These are phyloP conservation scores for Gamsiella multidivaricata DNA, from an alignment of 192 early-diverging fungal genomes.

Conservation along the genomic window DNA sequence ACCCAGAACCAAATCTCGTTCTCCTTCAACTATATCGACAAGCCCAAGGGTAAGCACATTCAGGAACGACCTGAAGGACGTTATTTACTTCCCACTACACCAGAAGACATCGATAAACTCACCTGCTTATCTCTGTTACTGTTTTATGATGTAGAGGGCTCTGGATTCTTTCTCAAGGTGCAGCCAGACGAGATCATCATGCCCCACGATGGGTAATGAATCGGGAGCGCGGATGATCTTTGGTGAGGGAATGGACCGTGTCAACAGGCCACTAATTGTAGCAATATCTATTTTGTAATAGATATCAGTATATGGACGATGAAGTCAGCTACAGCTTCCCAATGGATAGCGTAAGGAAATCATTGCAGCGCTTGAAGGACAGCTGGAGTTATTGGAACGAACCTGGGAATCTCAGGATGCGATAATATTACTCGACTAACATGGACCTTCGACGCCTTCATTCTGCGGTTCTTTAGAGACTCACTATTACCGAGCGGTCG, in stretches of 20 bases:
- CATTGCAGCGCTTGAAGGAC: neutral
- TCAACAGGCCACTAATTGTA: too few species aligned
- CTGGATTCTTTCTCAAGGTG: slow-evolving; percentile 43
- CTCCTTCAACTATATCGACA: slow-evolving; percentile 51
- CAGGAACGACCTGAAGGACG: too few species aligned
- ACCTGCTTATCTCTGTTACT: neutral
- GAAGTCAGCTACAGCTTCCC: slow-evolving; percentile 30
- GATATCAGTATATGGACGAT: slow-evolving; percentile 52
- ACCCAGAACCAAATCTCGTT: slow-evolving; percentile 41
- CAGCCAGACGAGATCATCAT: slow-evolving; percentile 33
- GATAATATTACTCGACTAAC: too few species aligned
- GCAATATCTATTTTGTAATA: neutral
- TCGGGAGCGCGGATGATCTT: too few species aligned
- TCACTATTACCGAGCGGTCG: slow-evolving; percentile 47
- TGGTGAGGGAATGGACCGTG: too few species aligned
- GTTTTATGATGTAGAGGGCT: slow-evolving; percentile 27
- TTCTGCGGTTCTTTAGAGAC: slow-evolving; percentile 39
- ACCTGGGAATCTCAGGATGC: too few species aligned
- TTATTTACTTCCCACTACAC: neutral
- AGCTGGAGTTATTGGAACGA: too few species aligned
- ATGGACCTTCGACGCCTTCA: too few species aligned
- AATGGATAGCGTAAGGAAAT: slow-evolving; percentile 24
- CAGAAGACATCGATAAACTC: too few species aligned
- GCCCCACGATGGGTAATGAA: slow-evolving; percentile 53
- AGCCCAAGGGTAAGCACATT: slow-evolving; percentile 51